A percentile compares a stretch with the other conserved stretches of the same genome.
phyloP scores from a whole-genome alignment of 1,284 basidiomycete genomes.

The Ustilago lituana region DNA sequence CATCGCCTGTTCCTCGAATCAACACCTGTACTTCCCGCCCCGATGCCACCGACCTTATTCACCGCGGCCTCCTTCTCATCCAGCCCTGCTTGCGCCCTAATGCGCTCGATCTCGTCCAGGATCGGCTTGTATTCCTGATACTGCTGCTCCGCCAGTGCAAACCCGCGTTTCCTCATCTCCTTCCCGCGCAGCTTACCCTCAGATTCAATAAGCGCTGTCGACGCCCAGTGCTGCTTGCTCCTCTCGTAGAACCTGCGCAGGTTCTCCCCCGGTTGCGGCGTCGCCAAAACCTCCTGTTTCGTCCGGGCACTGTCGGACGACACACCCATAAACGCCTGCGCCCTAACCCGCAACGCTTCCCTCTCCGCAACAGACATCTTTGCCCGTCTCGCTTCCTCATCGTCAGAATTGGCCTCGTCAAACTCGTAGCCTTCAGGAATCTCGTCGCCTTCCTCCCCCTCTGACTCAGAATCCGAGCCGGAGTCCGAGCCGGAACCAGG shows the following conservation, averaged over 20 bases:
- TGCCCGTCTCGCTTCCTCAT: conserved; percentile 25
- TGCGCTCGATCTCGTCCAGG: conserved; percentile 75
- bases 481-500: conserved; percentile 41
- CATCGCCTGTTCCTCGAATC: conserved; percentile 49
- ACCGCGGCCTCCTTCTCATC: conserved; percentile 78
- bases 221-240: conserved; percentile 77
- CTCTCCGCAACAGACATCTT: conserved; percentile 43
- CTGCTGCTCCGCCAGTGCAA: conserved; percentile 59
- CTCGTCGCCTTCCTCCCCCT: conserved; percentile 54
- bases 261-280: conserved; percentile 88
- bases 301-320: conserved; percentile 75
- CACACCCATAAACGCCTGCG: conserved; percentile 79
- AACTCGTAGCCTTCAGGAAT: conserved; percentile 54
- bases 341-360: conserved; percentile 74
- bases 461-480: conserved; percentile 27
- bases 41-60: conserved; percentile 45
- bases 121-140: conserved; percentile 65
- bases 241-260: conserved; percentile 85
- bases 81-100: conserved; percentile 83
- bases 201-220: conserved; percentile 73
- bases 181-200: conserved; percentile 79
- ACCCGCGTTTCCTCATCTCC: conserved; percentile 77
- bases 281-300: conserved; percentile 79
- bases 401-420: conserved; percentile 39
- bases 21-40: conserved; percentile 40